Evolutionary conservation across 257 asterid genomes (phyloP).

Genomic region (Plantago elongata): DNA sequence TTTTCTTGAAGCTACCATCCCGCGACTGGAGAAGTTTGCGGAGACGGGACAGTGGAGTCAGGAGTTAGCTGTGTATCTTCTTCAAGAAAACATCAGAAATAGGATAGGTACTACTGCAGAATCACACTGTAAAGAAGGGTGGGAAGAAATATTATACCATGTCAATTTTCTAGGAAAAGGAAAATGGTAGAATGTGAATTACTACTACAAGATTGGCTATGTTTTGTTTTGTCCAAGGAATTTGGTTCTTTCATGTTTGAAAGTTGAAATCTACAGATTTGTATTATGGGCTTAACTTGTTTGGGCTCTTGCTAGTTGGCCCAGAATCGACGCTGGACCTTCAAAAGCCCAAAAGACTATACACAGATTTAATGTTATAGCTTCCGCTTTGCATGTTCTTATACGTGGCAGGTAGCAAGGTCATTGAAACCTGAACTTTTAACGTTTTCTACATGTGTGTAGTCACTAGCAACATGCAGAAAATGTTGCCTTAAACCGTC

Average conservation of each 20-base stretch:
- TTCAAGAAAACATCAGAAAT: constrained; percentile 14
- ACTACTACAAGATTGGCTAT: constrained; percentile 18
- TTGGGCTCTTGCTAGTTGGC: not conserved
- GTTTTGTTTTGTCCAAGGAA: constrained; percentile 25
- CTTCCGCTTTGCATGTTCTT: not conserved
- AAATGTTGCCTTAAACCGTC: not conserved
- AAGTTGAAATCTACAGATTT: not conserved
- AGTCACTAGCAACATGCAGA: constrained; percentile 7
- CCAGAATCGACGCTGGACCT: not conserved
- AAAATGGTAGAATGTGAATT: constrained; percentile 27
- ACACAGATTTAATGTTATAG: not conserved
- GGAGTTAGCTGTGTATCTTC: constrained; percentile 5
- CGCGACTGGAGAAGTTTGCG: constrained; percentile 8
- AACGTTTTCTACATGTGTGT: not conserved
- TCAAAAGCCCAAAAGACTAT: not conserved
- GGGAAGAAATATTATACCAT: constrained; percentile 22
- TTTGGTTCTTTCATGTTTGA: constrained; percentile 13
- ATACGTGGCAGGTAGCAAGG: not conserved
- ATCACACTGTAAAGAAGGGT: constrained; percentile 51
- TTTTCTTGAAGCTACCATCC: constrained; percentile 7
- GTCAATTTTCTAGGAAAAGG: constrained; percentile 31
- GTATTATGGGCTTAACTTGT: constrained; percentile 13
- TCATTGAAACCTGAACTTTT: not conserved
- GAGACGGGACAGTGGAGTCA: not conserved
- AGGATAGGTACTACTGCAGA: constrained; percentile 40